Percentiles rank a stretch among this genome's conserved stretches.
Evolutionary conservation across 805 yeast species (phyloP).

Genomic region (Candida nemodendra): DNA sequence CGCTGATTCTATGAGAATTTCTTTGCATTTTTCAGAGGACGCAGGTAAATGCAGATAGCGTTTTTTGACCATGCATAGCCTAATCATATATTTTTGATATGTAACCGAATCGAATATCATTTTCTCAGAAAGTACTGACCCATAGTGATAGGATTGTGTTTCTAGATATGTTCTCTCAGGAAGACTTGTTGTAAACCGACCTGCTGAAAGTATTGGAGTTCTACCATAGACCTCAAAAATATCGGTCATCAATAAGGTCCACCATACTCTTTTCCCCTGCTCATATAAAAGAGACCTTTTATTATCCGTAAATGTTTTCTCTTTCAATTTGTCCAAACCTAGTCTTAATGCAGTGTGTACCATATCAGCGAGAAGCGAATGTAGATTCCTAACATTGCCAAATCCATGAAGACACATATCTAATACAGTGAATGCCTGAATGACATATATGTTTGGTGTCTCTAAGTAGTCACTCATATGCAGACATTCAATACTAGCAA

Average conservation of each 20-base stretch:
- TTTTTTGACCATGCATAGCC: slow-evolving; percentile 1
- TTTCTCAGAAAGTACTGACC: too few relatives aligned
- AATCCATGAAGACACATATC: slow-evolving; percentile 3
- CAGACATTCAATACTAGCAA: slow-evolving; percentile 5
- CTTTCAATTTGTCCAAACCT: too few relatives aligned
- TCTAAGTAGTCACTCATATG: slow-evolving; percentile 3
- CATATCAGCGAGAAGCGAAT: slow-evolving; percentile 4
- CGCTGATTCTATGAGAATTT: too few relatives aligned
- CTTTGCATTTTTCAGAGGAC: too few relatives aligned
- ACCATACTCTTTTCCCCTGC: slow-evolving; percentile 3
- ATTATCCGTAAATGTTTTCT: too few relatives aligned
- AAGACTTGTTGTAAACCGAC: slow-evolving; percentile 1
- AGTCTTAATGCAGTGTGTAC: background rate
- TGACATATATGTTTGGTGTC: background rate
- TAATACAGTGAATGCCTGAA: slow-evolving; percentile 6
- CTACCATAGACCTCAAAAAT: slow-evolving; percentile 5
- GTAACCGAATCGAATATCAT: too few relatives aligned
- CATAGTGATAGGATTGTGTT: too few relatives aligned
- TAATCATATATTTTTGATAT: slow-evolving; percentile 1
- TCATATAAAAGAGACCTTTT: too few relatives aligned
- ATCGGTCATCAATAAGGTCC: slow-evolving; percentile 2
- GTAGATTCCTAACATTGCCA: slow-evolving; percentile 1
- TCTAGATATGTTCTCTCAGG: too few relatives aligned
- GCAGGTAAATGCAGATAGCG: background rate
- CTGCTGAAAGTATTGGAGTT: background rate